Percentiles rank a stretch among this genome's conserved stretches.
Conservation (phyloP, 257 asterid genomes). For the Primulina tabacum region DNA sequence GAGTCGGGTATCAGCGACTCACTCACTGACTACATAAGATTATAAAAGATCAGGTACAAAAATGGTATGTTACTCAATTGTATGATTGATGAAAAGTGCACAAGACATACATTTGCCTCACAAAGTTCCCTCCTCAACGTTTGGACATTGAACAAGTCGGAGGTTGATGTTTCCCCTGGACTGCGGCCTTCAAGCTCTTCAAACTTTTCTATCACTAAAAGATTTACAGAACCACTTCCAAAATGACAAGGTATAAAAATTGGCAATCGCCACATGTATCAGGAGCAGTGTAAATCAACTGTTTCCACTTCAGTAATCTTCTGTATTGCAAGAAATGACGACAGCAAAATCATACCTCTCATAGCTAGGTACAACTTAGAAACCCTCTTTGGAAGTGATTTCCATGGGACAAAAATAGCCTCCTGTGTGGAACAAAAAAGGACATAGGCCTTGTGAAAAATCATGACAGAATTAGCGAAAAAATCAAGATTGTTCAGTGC, state of each 20-base stretch:
- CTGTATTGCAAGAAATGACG: slow-evolving; percentile 8
- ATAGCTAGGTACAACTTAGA: slow-evolving; percentile 81
- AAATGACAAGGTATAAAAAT: background rate
- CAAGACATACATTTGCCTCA: slow-evolving; percentile 52
- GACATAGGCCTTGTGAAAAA: slow-evolving; percentile 2
- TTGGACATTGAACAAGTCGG: slow-evolving; percentile 62
- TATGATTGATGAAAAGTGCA: background rate
- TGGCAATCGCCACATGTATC: background rate
- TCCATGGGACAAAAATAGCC: slow-evolving; percentile 87
- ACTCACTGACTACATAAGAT: slow-evolving; percentile 46
- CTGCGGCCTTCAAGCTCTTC: slow-evolving; percentile 68
- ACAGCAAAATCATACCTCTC: slow-evolving; percentile 59
- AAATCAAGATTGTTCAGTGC: background rate
- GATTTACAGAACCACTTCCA: background rate
- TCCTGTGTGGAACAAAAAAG: slow-evolving; percentile 44
- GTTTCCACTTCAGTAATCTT: background rate
- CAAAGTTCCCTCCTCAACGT: slow-evolving; percentile 73
- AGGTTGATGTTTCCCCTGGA: slow-evolving; percentile 68
- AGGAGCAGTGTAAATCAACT: background rate
- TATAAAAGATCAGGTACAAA: slow-evolving; percentile 14
- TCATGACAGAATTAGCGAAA: background rate
- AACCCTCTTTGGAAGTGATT: slow-evolving; percentile 72
- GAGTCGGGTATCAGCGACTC: slow-evolving; percentile 80
- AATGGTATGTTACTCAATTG: slow-evolving; percentile 16
- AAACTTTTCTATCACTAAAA: slow-evolving; percentile 74